Evolutionary conservation across 768 basidiomycete species (phyloP), one percentile per base, ranked within the genome.

Genomic region (Daedalea quercina): DNA sequence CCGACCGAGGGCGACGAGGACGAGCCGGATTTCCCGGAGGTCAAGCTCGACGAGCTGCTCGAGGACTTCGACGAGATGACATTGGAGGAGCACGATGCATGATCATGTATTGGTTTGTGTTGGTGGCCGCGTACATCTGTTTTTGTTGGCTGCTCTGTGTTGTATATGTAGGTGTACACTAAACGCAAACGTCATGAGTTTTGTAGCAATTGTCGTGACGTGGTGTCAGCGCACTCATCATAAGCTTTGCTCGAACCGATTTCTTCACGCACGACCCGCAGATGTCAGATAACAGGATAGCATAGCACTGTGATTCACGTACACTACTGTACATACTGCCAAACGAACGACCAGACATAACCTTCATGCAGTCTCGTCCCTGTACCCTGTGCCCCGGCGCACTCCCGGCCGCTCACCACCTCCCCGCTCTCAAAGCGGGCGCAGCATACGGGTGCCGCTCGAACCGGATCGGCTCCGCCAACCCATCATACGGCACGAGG

Each of bases 11-110:
- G 94, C 34, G 73, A 77, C 47, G 87, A 81, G 54, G 84, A 80
- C 3, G 94, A 94, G 65, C 65, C 74, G 1, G 93, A 94, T 68
- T 95, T 96, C 83, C 94, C 93, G 0, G 88, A 92, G 40, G 76
- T 97, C 41, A 75, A 77, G 54, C 66, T 95, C 62, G 82, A 93
- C 59, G 94, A 97, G 69, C 67, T 97, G 56, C 68, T 97, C 62
- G 92, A 96, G 54, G 84, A 87, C 67, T 93, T 96, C 60, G 93
- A 96, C 60, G 91, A 91, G 68, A 78, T 97, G 85, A 90, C 85
- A 9, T 75, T 96, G 35, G 79, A 76, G 6, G 73, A 76, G n/a
- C 54, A 19, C 51, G 56, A 56, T 22, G 50, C 50, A 20, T 51
- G 28, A 51, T 17, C 3, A 20, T 13, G n/a, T n/a, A 20, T 13